Evolutionary conservation across 1,139 yeast species (phyloP).

Genomic region (Kodamaea sp.): DNA sequence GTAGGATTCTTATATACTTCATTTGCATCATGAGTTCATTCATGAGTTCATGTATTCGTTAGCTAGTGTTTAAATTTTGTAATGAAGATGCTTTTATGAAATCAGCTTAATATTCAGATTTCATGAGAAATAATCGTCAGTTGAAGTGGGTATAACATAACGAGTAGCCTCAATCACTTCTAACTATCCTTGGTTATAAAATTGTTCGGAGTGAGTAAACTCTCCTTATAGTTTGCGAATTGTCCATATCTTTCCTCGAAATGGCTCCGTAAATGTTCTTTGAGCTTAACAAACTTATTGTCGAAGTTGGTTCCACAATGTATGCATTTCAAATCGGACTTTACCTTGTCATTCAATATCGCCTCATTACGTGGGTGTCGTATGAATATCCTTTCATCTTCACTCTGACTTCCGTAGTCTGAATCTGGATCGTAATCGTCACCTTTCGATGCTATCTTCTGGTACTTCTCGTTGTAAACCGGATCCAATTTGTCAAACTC

Average conservation of each 20-base stretch:
- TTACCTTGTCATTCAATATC: conserved; percentile 28
- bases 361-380: conserved; percentile 11
- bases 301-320: conserved; percentile 50
- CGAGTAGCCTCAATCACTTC: too few relatives aligned
- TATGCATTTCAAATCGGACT: conserved; percentile 48
- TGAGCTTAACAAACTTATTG: conserved; percentile 47
- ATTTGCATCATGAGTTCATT: too few relatives aligned
- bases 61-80: too few relatives aligned
- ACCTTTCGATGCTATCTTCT: conserved; percentile 3
- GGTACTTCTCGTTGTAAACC: conserved; percentile 9
- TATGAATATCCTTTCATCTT: conserved; percentile 7
- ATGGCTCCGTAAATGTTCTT: conserved; percentile 50
- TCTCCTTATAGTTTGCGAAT: neutral
- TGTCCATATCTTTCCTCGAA: conserved; percentile 23
- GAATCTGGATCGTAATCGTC: conserved; percentile 24
- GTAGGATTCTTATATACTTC: too few relatives aligned
- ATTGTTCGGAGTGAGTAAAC: conserved; percentile 1
- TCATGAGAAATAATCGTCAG: too few relatives aligned
- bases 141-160: too few relatives aligned
- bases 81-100: too few relatives aligned
- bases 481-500: conserved; percentile 43
- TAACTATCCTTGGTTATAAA: too few relatives aligned
- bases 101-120: too few relatives aligned
- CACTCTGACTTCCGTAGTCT: conserved; percentile 15
- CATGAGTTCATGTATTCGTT: too few relatives aligned